Conservation (phyloP, 225 moss, liverwort and hornwort species). For the Asterella californica region DNA sequence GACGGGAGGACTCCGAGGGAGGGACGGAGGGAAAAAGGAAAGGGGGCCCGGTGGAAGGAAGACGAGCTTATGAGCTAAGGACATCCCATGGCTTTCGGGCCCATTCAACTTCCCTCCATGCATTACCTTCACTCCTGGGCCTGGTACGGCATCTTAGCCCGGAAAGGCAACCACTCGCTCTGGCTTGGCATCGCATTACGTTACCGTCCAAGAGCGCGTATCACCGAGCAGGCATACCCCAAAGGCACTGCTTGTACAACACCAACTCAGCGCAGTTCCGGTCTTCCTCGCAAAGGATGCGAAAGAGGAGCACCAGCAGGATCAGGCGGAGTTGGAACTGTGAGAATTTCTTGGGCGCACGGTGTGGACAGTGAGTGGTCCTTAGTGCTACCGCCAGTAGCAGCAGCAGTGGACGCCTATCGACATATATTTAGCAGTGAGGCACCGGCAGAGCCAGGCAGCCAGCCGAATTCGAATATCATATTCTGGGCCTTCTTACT, state of each 20-base stretch:
- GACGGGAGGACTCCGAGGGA: not conserved
- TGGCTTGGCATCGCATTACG: not conserved
- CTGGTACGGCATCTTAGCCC: slow-evolving; percentile 8
- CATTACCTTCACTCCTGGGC: not conserved
- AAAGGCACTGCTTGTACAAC: not conserved
- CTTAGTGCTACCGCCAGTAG: no score
- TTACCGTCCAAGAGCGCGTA: not conserved
- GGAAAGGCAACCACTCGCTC: slow-evolving; percentile 1
- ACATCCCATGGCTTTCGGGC: not conserved
- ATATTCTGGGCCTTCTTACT: not conserved
- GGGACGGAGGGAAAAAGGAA: not conserved
- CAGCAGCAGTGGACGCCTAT: not conserved
- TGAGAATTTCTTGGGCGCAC: not conserved
- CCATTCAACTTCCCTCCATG: slow-evolving; percentile 2
- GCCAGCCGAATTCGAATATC: not conserved
- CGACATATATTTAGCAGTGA: not conserved
- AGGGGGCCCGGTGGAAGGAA: not conserved
- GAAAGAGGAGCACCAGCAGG: not conserved
- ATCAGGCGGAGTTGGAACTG: not conserved
- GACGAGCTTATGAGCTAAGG: slow-evolving; percentile 11
- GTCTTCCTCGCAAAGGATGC: not conserved
- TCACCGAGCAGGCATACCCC: not conserved
- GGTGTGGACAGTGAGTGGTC: not conserved
- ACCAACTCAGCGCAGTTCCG: not conserved
- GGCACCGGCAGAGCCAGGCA: not conserved